A percentile compares a stretch with the other conserved stretches of the same genome.
Conservation (phyloP, 805 yeast species). For the Cyberlindnera xishuangbannaensis region DNA sequence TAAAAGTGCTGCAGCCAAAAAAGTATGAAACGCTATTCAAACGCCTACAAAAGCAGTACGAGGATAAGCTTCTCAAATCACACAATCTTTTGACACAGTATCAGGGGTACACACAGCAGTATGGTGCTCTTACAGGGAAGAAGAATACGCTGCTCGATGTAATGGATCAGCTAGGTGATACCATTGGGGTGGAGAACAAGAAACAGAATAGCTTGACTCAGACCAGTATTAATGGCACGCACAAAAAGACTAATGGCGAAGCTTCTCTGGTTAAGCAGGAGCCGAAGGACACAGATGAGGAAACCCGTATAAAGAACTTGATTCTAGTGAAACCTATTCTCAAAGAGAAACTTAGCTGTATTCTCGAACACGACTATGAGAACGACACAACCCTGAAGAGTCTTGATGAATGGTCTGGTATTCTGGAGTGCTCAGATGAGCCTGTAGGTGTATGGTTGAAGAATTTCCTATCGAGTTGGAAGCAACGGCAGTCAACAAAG, state of each 20-base stretch:
- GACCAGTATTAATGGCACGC: not conserved
- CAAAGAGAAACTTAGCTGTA: constrained; percentile 3
- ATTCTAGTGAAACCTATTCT: not conserved
- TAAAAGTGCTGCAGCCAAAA: no score
- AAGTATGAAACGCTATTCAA: constrained; percentile 5
- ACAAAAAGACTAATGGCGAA: not conserved
- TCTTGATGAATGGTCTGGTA: constrained; percentile 8
- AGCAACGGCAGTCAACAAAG: not conserved
- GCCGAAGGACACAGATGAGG: constrained; percentile 1
- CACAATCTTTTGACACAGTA: constrained; percentile 4
- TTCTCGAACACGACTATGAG: constrained; percentile 3
- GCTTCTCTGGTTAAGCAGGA: not conserved
- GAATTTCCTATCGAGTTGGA: constrained; percentile 6
- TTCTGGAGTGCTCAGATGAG: constrained; percentile 8
- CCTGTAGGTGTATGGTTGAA: constrained; percentile 9
- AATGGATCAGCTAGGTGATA: not conserved
- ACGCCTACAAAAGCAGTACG: constrained; percentile 9
- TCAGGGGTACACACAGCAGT: constrained; percentile 7
- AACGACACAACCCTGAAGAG: constrained; percentile 5
- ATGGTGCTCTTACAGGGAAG: constrained; percentile 3
- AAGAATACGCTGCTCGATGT: constrained; percentile 7
- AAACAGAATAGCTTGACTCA: no score
- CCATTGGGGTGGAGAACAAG: no score
- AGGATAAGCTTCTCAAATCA: constrained; percentile 7
- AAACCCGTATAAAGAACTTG: no score